Conservation (phyloP, 805 yeast species). For the Candida sanyiensis region DNA sequence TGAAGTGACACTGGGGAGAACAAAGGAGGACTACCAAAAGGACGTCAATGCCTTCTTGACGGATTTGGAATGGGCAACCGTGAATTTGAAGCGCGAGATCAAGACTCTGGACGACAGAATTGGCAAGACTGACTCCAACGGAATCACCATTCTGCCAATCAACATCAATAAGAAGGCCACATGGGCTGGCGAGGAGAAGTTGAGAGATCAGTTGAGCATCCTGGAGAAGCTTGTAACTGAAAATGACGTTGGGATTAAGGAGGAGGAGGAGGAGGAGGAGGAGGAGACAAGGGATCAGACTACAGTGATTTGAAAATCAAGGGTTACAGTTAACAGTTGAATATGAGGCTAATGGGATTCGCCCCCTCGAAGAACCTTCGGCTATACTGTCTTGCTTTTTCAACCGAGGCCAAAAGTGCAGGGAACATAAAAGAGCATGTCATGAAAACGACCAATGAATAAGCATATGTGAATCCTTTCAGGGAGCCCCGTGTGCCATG, state of each 20-base stretch:
- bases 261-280: background rate
- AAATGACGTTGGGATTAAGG: background rate
- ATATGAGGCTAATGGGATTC: too few species aligned
- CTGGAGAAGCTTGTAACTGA: conserved; percentile 26
- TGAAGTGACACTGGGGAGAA: conserved; percentile 19
- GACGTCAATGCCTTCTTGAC: conserved; percentile 46
- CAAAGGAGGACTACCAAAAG: conserved; percentile 35
- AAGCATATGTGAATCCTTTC: too few species aligned
- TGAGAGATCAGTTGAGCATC: conserved; percentile 40
- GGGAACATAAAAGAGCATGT: too few species aligned
- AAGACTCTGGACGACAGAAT: conserved; percentile 55
- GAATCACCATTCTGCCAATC: conserved; percentile 59
- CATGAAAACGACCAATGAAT: too few species aligned
- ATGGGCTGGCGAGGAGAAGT: conserved; percentile 54
- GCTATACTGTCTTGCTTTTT: too few species aligned
- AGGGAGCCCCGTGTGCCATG: too few species aligned
- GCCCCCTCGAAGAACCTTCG: too few species aligned
- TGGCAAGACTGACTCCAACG: conserved; percentile 40
- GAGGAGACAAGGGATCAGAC: too few species aligned
- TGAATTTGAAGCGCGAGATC: conserved; percentile 59
- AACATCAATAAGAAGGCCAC: conserved; percentile 67
- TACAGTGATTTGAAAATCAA: too few species aligned
- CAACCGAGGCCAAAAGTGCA: too few species aligned
- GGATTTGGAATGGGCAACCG: conserved; percentile 53
- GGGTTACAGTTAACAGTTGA: too few species aligned